Base-by-base conservation (phyloP, 495 filamentous ascomycete genomes). In the Amniculicola lignicola region DNA sequence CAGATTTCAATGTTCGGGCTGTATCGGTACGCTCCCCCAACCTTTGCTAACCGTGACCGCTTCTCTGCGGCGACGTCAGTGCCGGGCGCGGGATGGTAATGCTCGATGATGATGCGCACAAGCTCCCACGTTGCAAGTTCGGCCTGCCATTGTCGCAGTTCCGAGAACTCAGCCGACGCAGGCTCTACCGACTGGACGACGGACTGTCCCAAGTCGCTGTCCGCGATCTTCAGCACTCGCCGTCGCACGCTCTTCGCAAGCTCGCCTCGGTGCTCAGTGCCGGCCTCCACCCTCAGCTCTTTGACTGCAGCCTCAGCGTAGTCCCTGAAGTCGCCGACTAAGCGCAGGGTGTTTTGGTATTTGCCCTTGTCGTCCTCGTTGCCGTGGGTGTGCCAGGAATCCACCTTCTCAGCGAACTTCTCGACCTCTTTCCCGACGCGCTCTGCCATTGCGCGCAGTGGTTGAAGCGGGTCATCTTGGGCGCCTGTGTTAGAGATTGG, bases 61-160 rank as follows among this genome's bases (percentile, higher is more conserved):
- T 70, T 71, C 51, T 77, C 37, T 72, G 68, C 56, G 54, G 61
- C 50, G 63, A 28, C 29, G 53, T 56, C 16, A 67, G 19, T 61
- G 57, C 52, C 61, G 64, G 53, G 65, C 67, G 51, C 41, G 10
- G 31, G 59, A 47, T 78, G 75, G 37, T 77, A 69, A 36, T 81
- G 69, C 36, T 80, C 76, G 25, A 85, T 75, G 40, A 85, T 69
- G 33, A 82, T 81, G 21, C 81, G 79, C 23, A 97, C 71, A 9
- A 98, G 75, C 50, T 89, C 84, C 93, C 93, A 97, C 15, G 89
- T 93, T 60, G 93, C 89, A 48, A 84, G 81, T 68, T 90, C 88
- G 39, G 83, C 59, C 64, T 88, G 77, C 78, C 85, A 81, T 43
- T 79, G 72, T 42, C 76, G 72, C 25, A 86, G 62, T 39, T 91